Base-by-base conservation (phyloP, 2,329 filamentous ascomycete species). In the Tolypocladium ovalisporum region DNA sequence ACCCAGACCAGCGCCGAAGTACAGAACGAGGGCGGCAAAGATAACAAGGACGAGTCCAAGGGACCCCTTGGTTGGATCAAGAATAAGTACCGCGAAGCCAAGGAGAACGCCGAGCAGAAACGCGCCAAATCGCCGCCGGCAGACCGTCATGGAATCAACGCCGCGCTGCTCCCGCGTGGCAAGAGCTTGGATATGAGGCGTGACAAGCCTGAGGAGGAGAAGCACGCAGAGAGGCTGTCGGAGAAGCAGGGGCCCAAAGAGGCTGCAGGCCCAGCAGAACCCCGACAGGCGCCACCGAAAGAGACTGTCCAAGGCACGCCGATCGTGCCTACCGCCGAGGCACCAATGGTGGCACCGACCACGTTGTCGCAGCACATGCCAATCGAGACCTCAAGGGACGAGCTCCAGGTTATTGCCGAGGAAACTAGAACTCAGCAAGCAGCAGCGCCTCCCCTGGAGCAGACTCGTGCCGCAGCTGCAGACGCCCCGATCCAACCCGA, bases 1-100 rank as follows among this genome's bases (percentile, higher is more conserved):
- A 67, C 71, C 4, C 61, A 73, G 39, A 66, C 70, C 4, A 68
- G 70, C 29, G 65, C 68, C 1, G 78, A 81, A 40, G 71, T 65
- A 19, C 72, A 73, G 22, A 67, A 72, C 27, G 75, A 77, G n/a
- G 63, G 66, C 35, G 70, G 65, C 54, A 73, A 67, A 55, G 76
- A 80, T 3, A 69, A 65, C 55, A 75, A 68, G 58, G 78, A 82
- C 10, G 79, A 82, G 37, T 60, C 71, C 5, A 79, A 75, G 62
- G 79, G 80, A 3, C 73, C 82, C 10, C 73, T 83, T 9, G 77
- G 77, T 52, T 84, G 82, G 81, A 79, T 84, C 62, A 82, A 77
- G 66, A 79, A 72, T 67, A 84, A 84, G 66, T 82, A 83, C 65
- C 78, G 81, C 32, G 81, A 82, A 64, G 79, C 78, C 55, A 84